Conservation (phyloP, 768 basidiomycete species). For the Phaeotremella skinneri region DNA sequence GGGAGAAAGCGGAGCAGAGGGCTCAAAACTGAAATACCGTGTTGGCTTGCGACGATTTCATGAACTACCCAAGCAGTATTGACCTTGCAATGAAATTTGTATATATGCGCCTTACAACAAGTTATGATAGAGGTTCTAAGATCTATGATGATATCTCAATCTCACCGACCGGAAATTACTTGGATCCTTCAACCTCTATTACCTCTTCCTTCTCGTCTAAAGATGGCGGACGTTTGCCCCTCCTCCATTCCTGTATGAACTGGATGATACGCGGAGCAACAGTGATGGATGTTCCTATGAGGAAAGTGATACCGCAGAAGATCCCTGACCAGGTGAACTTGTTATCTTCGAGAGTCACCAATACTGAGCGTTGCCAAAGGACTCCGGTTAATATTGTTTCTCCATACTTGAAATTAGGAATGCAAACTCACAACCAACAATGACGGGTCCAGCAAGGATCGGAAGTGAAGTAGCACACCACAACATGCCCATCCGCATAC, state of each 20-base stretch:
- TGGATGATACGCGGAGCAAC: constrained; percentile 17
- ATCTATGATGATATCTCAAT: no score
- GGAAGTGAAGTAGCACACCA: constrained; percentile 38
- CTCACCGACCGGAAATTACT: no score
- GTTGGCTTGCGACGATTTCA: no score
- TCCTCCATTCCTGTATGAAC: no score
- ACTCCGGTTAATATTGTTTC: not conserved
- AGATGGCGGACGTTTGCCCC: no score
- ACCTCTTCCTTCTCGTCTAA: no score
- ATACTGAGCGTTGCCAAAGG: no score
- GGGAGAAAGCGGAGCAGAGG: not conserved
- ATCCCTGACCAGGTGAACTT: constrained; percentile 33
- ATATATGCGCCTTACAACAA: no score
- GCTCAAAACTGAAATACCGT: not conserved
- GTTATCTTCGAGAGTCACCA: constrained; percentile 12
- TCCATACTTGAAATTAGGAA: not conserved
- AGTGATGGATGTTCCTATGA: constrained; percentile 29
- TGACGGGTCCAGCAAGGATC: constrained; percentile 39
- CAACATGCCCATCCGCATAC: constrained; percentile 47
- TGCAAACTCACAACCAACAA: constrained; percentile 36
- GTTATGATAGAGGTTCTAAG: no score
- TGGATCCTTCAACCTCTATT: no score
- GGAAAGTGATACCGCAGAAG: constrained; percentile 33
- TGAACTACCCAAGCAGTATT: no score
- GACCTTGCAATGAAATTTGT: no score